Evolutionary conservation across 495 filamentous ascomycete species (phyloP).

Genomic region (Neurospora sp.): DNA sequence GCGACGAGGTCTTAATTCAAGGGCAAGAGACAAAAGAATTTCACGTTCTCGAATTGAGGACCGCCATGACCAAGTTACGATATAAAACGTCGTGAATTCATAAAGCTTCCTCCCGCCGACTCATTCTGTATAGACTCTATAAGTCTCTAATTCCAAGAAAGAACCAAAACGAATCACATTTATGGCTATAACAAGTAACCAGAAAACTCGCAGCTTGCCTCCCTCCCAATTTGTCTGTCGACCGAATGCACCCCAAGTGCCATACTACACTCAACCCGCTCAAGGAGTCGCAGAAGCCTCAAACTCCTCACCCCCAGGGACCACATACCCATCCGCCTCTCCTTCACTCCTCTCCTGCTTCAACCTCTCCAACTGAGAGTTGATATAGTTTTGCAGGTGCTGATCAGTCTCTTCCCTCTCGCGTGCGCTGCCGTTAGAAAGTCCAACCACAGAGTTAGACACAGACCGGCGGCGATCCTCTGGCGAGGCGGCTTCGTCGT

Average conservation of each 20-base stretch:
- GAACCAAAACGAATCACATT: neutral
- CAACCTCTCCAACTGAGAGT: slow-evolving; percentile 56
- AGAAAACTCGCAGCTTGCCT: neutral
- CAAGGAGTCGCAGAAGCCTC: slow-evolving; percentile 32
- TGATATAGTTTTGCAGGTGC: slow-evolving; percentile 62
- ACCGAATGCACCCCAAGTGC: neutral
- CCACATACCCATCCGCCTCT: slow-evolving; percentile 18
- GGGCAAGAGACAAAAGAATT: neutral
- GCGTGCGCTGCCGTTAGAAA: slow-evolving; percentile 2
- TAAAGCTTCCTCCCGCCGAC: neutral
- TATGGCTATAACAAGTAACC: neutral
- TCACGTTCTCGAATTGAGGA: neutral
- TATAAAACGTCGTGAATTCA: neutral
- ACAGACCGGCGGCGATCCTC: slow-evolving; percentile 24
- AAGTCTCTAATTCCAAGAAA: neutral
- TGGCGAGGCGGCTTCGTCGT: slow-evolving; percentile 15
- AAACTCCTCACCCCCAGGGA: slow-evolving; percentile 35
- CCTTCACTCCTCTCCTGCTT: slow-evolving; percentile 20
- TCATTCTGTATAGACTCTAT: neutral
- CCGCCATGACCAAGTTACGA: neutral
- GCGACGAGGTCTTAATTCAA: neutral
- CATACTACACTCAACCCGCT: neutral
- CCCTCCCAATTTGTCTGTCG: neutral
- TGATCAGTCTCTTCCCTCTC: slow-evolving; percentile 46
- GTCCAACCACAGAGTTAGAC: slow-evolving; percentile 10